Conservation (phyloP, 2,329 filamentous ascomycete species). For the Botrytis hyacinthi region DNA sequence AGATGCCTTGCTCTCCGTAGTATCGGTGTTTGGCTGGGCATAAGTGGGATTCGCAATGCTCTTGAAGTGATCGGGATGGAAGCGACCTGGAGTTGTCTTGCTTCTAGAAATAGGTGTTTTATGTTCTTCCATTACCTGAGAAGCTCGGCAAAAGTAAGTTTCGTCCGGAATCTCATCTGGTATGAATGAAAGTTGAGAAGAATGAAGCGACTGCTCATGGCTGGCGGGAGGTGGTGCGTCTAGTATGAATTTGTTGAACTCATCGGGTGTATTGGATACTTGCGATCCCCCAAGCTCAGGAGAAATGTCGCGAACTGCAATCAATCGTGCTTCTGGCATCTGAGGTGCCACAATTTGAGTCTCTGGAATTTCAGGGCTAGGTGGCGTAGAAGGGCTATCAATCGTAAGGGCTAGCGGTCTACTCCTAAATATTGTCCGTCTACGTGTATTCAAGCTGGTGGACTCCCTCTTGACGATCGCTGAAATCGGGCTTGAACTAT, state of each 20-base stretch:
- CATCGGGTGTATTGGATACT: not conserved
- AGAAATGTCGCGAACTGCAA: not conserved
- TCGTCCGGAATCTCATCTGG: not conserved
- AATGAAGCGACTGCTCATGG: conserved; percentile 1
- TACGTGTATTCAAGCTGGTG: not conserved
- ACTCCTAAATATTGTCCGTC: conserved; percentile 3
- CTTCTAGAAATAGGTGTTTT: not conserved
- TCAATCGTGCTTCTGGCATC: not conserved
- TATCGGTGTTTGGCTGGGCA: not conserved
- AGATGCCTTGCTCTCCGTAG: not conserved
- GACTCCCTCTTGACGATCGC: not conserved
- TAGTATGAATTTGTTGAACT: not conserved
- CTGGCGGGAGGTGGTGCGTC: not conserved
- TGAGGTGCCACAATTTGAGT: not conserved
- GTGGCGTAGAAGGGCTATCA: not conserved
- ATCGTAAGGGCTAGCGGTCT: conserved; percentile 12
- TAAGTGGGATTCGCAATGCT: not conserved
- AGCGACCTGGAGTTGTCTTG: conserved; percentile 18
- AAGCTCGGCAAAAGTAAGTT: conserved; percentile 24
- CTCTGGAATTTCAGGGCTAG: not conserved
- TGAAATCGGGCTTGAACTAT: conserved; percentile 18
- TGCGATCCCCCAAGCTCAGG: conserved; percentile 13
- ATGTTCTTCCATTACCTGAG: conserved; percentile 2
- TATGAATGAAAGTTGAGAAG: conserved; percentile 16
- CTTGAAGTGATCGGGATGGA: not conserved